Base-by-base conservation (phyloP, 2,329 filamentous ascomycete genomes). In the Nothopassalora personata region DNA sequence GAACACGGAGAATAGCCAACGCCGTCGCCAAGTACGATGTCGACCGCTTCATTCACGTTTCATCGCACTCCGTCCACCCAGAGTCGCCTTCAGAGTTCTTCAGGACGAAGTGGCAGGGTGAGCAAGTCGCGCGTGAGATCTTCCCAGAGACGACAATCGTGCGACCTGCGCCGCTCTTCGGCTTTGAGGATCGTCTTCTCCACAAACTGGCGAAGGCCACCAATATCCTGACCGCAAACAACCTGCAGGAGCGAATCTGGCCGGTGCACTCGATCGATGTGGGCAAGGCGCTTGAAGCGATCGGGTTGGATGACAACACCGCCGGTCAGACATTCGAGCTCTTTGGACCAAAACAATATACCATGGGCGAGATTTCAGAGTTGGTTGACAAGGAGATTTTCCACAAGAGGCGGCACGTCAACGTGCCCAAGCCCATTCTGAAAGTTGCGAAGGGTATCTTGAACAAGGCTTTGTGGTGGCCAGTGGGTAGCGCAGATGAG, bases 61-160 rank as follows among this genome's bases (percentile, higher is more conserved):
- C 94, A 9, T 96, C 92, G 33, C 92, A 95, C 82, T 97, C 93
- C 72, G 93, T 91, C 59, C 81, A 88, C 74, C 82, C 85, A 47
- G 81, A 89, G 67, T 97, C 93, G 18, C 76, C 86, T 2, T 93
- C 91, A 10, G 90, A 94, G 71, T 99, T 93, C 83, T 97, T 89
- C 77, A 82, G 88, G 61, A 96, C 91, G 67, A 99, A 99, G 84
- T 92, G 82, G 60, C 84, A 81, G 71, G 89, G 89, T 67, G 94
- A 99, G 79, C 81, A 88, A 72, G 84, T 95, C 52, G 94, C 87
- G 49, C 87, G 93, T 63, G 85, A 83, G 69, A 92, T 97, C 73
- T 99, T 91, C 80, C 94, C 94, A 28, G 94, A 99, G 78, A 96
- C 94, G 18, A 99, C 94, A 49, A 91, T 99, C 68, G 94, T 99